phyloP scores from a whole-genome alignment of 2,329 filamentous ascomycete genomes.

The Elsinoe ampelina region DNA sequence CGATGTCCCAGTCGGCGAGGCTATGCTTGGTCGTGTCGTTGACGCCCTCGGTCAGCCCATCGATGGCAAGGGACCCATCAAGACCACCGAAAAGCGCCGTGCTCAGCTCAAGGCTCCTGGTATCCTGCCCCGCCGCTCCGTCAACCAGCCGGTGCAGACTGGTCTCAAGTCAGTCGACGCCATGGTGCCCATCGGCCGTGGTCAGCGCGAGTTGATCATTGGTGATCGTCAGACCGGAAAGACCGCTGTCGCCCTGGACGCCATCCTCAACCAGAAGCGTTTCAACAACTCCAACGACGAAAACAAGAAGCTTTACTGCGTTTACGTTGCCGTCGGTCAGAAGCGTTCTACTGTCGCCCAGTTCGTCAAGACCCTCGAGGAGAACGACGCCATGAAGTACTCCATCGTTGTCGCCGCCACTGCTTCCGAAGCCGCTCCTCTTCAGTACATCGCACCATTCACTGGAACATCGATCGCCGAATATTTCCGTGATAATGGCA shows the following conservation, averaged over 20 bases:
- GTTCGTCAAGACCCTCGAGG: slow-evolving; percentile 98
- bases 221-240: slow-evolving; percentile 99
- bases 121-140: slow-evolving; percentile 92
- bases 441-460: slow-evolving; percentile 93
- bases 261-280: slow-evolving; percentile 98
- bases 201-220: slow-evolving; percentile 99
- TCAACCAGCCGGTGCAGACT: slow-evolving; percentile 98
- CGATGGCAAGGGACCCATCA: slow-evolving; percentile 96
- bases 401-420: slow-evolving; percentile 87
- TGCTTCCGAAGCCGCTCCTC: slow-evolving; percentile 88
- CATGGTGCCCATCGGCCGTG: slow-evolving; percentile 99
- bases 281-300: slow-evolving; percentile 87
- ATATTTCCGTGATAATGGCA: slow-evolving; percentile 73
- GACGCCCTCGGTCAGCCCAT: slow-evolving; percentile 99
- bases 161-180: slow-evolving; percentile 98
- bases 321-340: slow-evolving; percentile 98
- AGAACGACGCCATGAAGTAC: slow-evolving; percentile 99
- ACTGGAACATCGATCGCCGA: slow-evolving; percentile 63
- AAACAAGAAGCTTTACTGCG: slow-evolving; percentile 97
- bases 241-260: slow-evolving; percentile 95
- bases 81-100: slow-evolving; percentile 85
- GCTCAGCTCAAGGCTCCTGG: slow-evolving; percentile 98
- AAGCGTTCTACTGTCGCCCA: slow-evolving; percentile 99
- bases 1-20: slow-evolving; percentile 86
- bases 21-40: slow-evolving; percentile 94